Percentiles rank a stretch among this genome's conserved stretches.
phyloP scores from a whole-genome alignment of 1,139 yeast species.

The Hyphopichia pseudoburtonii region DNA sequence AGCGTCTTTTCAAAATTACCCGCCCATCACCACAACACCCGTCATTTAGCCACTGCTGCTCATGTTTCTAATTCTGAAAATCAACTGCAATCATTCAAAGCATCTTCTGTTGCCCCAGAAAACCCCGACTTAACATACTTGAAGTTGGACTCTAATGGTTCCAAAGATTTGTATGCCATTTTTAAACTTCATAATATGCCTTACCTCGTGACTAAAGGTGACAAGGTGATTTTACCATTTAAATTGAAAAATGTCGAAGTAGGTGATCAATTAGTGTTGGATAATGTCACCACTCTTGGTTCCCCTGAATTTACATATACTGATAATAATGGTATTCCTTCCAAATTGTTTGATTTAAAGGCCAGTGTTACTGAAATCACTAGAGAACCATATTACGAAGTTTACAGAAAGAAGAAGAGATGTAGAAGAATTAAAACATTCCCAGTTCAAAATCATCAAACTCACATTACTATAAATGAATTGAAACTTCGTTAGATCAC shows the following conservation, averaged over 20 bases:
- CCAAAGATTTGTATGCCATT: slow-evolving; percentile 67
- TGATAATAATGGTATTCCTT: slow-evolving; percentile 34
- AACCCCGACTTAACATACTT: slow-evolving; percentile 39
- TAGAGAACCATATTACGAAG: slow-evolving; percentile 69
- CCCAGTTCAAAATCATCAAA: slow-evolving; percentile 74
- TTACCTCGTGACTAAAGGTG: slow-evolving; percentile 89
- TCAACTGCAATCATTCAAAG: too few relatives aligned
- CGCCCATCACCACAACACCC: too few relatives aligned
- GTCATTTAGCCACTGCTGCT: slow-evolving; percentile 1
- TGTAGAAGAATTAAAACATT: slow-evolving; percentile 81
- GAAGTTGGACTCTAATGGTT: slow-evolving; percentile 58
- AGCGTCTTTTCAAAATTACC: too few relatives aligned
- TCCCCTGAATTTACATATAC: slow-evolving; percentile 74
- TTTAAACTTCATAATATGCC: slow-evolving; percentile 82
- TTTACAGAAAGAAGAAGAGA: slow-evolving; percentile 67
- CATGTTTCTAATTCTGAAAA: not conserved
- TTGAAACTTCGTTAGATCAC: slow-evolving; percentile 50
- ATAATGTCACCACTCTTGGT: slow-evolving; percentile 79
- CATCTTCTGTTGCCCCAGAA: slow-evolving; percentile 3
- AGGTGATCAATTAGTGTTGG: slow-evolving; percentile 74
- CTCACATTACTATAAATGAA: slow-evolving; percentile 79
- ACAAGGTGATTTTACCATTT: slow-evolving; percentile 74
- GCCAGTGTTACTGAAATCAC: slow-evolving; percentile 88
- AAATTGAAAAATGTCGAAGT: slow-evolving; percentile 71
- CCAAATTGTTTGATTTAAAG: slow-evolving; percentile 53